Evolutionary conservation across 176 grass and related monocot genomes (phyloP).

Genomic region (Rhipidocladum racemiflorum): DNA sequence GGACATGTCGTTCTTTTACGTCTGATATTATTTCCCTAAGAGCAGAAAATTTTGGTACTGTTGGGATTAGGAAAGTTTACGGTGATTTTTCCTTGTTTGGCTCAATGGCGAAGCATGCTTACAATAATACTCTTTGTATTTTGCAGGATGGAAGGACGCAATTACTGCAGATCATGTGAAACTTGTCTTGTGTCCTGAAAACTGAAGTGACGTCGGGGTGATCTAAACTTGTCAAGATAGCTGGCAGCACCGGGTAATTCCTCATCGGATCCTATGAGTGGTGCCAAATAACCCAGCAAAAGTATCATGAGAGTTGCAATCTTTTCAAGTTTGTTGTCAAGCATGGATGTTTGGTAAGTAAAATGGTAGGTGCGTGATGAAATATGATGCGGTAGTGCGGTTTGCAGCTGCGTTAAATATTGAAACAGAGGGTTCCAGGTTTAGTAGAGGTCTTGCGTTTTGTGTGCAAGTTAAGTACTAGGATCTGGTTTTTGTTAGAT

Average conservation of each 20-base stretch:
- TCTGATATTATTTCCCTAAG: neutral
- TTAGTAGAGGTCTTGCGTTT: neutral
- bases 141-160: slow-evolving; percentile 75
- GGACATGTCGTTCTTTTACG: neutral
- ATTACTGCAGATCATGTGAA: slow-evolving; percentile 61
- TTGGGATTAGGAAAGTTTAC: neutral
- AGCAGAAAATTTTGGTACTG: neutral
- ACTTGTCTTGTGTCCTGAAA: slow-evolving; percentile 54
- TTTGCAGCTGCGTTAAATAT: neutral
- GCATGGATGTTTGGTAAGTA: neutral
- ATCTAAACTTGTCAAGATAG: neutral
- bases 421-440: slow-evolving; percentile 9
- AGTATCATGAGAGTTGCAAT: slow-evolving; percentile 11
- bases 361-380: neutral
- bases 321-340: slow-evolving; percentile 1
- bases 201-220: slow-evolving; percentile 7
- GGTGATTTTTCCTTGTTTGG: too few relatives aligned
- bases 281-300: slow-evolving; percentile 21
- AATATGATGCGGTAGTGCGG: neutral
- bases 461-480: neutral
- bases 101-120: neutral
- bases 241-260: neutral
- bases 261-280: neutral
- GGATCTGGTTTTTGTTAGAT: neutral
- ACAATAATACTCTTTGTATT: neutral